These are phyloP conservation scores for Schrenkiella parvula DNA, from an alignment of 345 rosid genomes.

Conservation along the genomic window DNA sequence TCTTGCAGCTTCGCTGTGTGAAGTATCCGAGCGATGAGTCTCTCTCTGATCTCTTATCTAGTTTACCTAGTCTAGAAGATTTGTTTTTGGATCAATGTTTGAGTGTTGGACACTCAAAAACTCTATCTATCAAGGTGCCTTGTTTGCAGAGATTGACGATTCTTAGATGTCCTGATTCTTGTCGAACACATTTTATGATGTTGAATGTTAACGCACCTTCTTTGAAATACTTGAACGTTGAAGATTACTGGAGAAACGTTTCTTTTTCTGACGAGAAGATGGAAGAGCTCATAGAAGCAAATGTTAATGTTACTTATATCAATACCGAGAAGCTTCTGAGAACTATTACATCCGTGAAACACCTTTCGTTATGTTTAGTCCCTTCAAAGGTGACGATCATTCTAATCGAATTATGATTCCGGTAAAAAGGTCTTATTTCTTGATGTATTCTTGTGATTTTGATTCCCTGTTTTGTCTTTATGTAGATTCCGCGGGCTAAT, in stretches of 20 bases:
- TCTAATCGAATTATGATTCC: not conserved
- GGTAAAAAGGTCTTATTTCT: not conserved
- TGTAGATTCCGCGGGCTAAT: not conserved
- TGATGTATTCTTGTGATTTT: not conserved
- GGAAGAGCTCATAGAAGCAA: constrained; percentile 2
- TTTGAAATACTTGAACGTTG: constrained; percentile 7
- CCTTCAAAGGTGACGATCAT: not conserved
- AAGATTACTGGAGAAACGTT: not conserved
- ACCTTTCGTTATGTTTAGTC: not conserved
- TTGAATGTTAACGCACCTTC: not conserved
- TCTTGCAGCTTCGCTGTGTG: not conserved
- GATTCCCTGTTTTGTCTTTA: not conserved
- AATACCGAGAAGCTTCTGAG: not conserved
- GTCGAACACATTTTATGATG: not conserved
- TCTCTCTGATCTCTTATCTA: constrained; percentile 5
- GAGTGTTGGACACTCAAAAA: not conserved
- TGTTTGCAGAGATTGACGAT: not conserved
- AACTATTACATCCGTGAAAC: not conserved
- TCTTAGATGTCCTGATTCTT: not conserved
- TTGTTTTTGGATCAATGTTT: constrained; percentile 3
- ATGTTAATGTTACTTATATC: not conserved
- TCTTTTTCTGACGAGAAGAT: constrained; percentile 1
- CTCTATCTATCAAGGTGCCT: not conserved
- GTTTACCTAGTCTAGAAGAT: not conserved
- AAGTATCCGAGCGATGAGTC: not conserved